Conservation (phyloP, 768 basidiomycete species). For the Boletellus ananas region DNA sequence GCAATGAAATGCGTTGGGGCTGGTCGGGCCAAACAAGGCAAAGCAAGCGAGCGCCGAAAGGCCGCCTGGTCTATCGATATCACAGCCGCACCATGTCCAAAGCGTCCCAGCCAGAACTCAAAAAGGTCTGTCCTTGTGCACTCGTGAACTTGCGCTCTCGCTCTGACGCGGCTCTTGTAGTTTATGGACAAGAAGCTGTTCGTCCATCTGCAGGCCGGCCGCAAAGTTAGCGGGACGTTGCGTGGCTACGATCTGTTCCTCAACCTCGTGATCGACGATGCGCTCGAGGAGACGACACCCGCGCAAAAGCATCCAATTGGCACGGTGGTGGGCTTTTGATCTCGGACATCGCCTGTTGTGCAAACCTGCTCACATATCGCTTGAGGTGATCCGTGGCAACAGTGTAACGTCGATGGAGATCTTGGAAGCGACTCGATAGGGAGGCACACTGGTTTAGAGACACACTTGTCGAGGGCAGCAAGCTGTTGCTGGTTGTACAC, state of each 20-base stretch:
- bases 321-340: slow-evolving; percentile 72
- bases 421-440: slow-evolving; percentile 55
- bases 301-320: slow-evolving; percentile 90
- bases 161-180: slow-evolving; percentile 35
- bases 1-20: not conserved
- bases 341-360: not conserved
- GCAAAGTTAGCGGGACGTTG: slow-evolving; percentile 91
- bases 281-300: slow-evolving; percentile 84
- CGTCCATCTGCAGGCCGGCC: slow-evolving; percentile 89
- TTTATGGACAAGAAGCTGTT: slow-evolving; percentile 99
- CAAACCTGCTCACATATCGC: slow-evolving; percentile 4
- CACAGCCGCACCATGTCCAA: slow-evolving; percentile 64
- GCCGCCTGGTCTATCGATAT: not conserved
- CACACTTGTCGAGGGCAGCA: too few relatives aligned
- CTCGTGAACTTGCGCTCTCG: not conserved
- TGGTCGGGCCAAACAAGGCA: slow-evolving; percentile 28
- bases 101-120: slow-evolving; percentile 95
- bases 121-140: slow-evolving; percentile 66
- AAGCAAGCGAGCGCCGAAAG: slow-evolving; percentile 22
- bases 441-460: not conserved
- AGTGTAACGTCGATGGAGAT: slow-evolving; percentile 96
- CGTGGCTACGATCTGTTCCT: slow-evolving; percentile 99
- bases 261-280: slow-evolving; percentile 96
- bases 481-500: too few relatives aligned
- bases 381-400: slow-evolving; percentile 93